Evolutionary conservation across 106 monocot genomes (phyloP), one percentile per base, ranked within the genome.

Genomic region (Dendrobium catenatum): DNA sequence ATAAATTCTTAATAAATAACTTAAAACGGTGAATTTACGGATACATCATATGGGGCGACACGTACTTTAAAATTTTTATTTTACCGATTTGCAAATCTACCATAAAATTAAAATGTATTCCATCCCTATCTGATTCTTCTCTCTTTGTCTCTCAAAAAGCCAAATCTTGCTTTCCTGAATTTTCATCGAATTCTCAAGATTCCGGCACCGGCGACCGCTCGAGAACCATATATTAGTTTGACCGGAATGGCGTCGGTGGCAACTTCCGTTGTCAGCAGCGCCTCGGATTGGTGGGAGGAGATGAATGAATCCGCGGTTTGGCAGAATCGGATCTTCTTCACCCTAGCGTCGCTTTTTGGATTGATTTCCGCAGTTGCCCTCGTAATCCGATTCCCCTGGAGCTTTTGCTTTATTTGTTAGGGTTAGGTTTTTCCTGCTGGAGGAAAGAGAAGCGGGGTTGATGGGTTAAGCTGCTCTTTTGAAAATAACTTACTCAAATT

Each of bases 311-410:
- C 89, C 46, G 29, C 84, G 0, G 1, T 81, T 24, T 92, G 89
- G 92, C 88, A 92, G 82, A 88, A 92, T 42, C 58, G 86, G 42
- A 86, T 92, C 86, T 90, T 87, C 83, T 87, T 87, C 61, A 42
- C 81, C 42, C 87, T 90, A 15, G 83, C 87, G 31, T 87, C 68
- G 4, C 54, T 90, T 68, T 90, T 79, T 48, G 90, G 90, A 6
- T 13, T 88, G 42, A 78, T 90, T 55, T 80, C 79, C 0, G 68
- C 74, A 76, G 81, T 88, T 61, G 81, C 85, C 9, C 81, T 81
- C 6, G 83, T 88, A 78, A 79, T 40, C 13, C 56, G 42, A 68
- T 26, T 22, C 20, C 42, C 22, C 22, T 61, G 61, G 61, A 61
- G 7, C n/a, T 19, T 1, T 48, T 74, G 19, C 33, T 70, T 33